Evolutionary conservation across 2,329 filamentous ascomycete species (phyloP).

Genomic region (Nemania sp.): DNA sequence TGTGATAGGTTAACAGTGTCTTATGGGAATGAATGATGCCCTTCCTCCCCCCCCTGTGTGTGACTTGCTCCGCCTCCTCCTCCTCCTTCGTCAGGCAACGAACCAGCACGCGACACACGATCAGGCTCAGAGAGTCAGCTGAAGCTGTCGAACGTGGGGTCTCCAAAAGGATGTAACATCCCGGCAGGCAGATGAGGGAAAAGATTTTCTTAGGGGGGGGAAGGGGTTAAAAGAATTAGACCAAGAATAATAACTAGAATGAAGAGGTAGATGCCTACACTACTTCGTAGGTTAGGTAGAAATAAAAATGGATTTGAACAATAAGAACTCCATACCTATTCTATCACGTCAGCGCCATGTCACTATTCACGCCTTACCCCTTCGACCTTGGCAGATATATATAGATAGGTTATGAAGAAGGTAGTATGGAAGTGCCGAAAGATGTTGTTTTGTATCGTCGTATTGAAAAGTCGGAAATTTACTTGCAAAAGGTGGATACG

Average conservation of each 20-base stretch:
- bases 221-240: not conserved
- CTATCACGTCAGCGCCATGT: conserved; percentile 27
- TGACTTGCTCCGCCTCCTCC: conserved; percentile 11
- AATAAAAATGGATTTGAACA: conserved; percentile 8
- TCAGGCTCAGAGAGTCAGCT: conserved; percentile 22
- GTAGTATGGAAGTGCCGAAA: too few relatives aligned
- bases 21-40: too few relatives aligned
- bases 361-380: not conserved
- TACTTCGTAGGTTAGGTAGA: not conserved
- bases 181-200: not conserved
- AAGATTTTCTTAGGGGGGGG: not conserved
- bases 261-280: too few relatives aligned
- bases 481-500: not conserved
- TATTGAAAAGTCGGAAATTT: not conserved
- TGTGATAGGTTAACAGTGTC: too few relatives aligned
- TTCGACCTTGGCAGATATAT: not conserved
- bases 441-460: too few relatives aligned
- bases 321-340: conserved; percentile 5
- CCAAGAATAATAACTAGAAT: not conserved
- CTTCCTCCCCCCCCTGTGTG: not conserved
- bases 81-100: conserved; percentile 20
- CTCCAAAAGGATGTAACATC: conserved; percentile 17
- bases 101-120: conserved; percentile 28
- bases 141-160: conserved; percentile 28
- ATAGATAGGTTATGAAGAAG: too few relatives aligned